Evolutionary conservation across 192 early-diverging fungal species (phyloP).

Genomic region (Piromyces sp.): DNA sequence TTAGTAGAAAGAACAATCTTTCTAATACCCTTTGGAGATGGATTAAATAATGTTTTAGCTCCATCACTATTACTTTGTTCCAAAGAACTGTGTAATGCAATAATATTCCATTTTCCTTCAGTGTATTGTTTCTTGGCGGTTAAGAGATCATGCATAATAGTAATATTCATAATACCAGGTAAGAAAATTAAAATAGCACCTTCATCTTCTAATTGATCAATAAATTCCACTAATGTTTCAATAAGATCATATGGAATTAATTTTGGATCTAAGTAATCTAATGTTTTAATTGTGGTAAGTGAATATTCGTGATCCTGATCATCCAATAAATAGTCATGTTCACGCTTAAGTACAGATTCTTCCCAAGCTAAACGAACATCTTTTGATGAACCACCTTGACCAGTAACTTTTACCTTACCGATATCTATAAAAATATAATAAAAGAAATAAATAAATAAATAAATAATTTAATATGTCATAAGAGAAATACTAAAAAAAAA

Average conservation of each 20-base stretch:
- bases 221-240: background rate
- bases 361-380: background rate
- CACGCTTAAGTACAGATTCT: background rate
- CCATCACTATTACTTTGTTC: conserved; percentile 36
- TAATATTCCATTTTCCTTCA: conserved; percentile 21
- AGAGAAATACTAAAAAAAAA: no score
- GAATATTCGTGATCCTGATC: background rate
- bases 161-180: conserved; percentile 54
- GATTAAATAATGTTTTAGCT: conserved; percentile 34
- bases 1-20: conserved; percentile 66
- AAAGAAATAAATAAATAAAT: no score
- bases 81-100: conserved; percentile 48
- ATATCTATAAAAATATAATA: background rate
- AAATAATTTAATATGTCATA: no score
- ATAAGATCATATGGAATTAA: conserved; percentile 27
- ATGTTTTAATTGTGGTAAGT: conserved; percentile 3
- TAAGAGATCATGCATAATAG: conserved; percentile 6
- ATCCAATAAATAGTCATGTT: background rate
- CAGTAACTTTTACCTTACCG: background rate
- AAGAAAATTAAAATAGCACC: conserved; percentile 62
- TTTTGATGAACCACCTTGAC: background rate
- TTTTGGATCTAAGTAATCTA: conserved; percentile 29
- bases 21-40: conserved; percentile 18
- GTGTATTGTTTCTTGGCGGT: conserved; percentile 24
- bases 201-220: background rate